Conservation (phyloP, 768 basidiomycete genomes). For the Boletus subparvulus region DNA sequence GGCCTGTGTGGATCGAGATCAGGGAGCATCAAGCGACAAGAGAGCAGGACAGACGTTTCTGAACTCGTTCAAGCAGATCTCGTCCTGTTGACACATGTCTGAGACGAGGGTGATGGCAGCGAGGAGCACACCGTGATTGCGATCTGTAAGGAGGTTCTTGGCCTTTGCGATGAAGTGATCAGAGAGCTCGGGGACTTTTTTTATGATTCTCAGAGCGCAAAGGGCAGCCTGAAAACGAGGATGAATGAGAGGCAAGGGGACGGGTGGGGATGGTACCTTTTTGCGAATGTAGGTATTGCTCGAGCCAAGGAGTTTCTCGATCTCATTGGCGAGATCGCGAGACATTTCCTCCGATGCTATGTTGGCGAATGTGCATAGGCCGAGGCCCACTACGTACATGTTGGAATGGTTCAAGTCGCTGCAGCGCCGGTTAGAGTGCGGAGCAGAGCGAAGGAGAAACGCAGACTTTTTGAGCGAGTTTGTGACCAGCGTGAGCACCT, state of each 20-base stretch:
- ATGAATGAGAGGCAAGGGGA: not conserved
- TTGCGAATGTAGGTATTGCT: conserved; percentile 99
- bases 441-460: not conserved
- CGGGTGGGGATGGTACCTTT: conserved; percentile 57
- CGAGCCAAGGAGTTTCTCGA: conserved; percentile 94
- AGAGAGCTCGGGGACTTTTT: conserved; percentile 92
- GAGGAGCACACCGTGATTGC: conserved; percentile 95
- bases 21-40: conserved; percentile 4
- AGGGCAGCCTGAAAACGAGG: conserved; percentile 70
- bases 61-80: conserved; percentile 76
- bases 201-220: conserved; percentile 90
- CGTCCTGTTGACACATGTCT: conserved; percentile 88
- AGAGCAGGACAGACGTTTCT: conserved; percentile 62
- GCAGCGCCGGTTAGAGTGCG: conserved; percentile 10
- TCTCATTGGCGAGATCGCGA: conserved; percentile 94
- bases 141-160: conserved; percentile 88
- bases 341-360: conserved; percentile 99
- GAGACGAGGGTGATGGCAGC: conserved; percentile 93
- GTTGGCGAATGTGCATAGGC: conserved; percentile 97
- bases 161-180: conserved; percentile 90
- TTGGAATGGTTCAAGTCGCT: conserved; percentile 99
- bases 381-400: conserved; percentile 97
- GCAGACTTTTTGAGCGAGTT: conserved; percentile 95
- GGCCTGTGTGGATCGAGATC: conserved; percentile 49
- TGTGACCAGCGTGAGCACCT: conserved; percentile 94